A percentile compares a stretch with the other conserved stretches of the same genome.
Evolutionary conservation across 495 filamentous ascomycete genomes (phyloP).

Genomic region (Tuber umbilicatum): DNA sequence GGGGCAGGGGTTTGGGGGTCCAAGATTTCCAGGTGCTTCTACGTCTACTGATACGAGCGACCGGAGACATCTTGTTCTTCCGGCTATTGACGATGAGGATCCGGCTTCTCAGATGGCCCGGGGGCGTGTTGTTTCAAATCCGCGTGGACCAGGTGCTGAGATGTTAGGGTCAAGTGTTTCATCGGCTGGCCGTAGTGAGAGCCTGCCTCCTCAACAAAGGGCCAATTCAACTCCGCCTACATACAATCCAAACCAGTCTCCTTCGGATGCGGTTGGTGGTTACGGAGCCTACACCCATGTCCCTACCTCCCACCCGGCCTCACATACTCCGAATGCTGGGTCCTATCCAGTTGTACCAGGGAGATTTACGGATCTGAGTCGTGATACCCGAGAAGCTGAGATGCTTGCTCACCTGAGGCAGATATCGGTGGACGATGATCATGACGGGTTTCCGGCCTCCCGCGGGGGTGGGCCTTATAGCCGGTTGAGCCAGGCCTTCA

Average conservation of each 20-base stretch:
- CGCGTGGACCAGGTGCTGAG: slow-evolving; percentile 33
- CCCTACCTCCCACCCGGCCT: slow-evolving; percentile 30
- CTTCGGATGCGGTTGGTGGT: slow-evolving; percentile 26
- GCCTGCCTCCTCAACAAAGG: slow-evolving; percentile 39
- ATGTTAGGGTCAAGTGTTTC: slow-evolving; percentile 36
- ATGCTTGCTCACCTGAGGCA: slow-evolving; percentile 39
- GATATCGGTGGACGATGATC: slow-evolving; percentile 37
- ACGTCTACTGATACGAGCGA: slow-evolving; percentile 13
- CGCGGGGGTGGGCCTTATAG: neutral
- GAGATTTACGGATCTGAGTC: slow-evolving; percentile 42
- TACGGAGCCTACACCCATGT: slow-evolving; percentile 40
- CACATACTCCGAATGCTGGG: slow-evolving; percentile 26
- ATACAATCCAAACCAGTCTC: slow-evolving; percentile 37
- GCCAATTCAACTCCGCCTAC: slow-evolving; percentile 40
- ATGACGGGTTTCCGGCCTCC: slow-evolving; percentile 28
- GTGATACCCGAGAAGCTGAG: slow-evolving; percentile 44
- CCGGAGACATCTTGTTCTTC: slow-evolving; percentile 33
- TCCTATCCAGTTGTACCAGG: slow-evolving; percentile 31
- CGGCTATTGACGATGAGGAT: slow-evolving; percentile 36
- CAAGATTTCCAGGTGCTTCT: slow-evolving; percentile 11
- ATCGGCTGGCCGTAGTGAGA: slow-evolving; percentile 38
- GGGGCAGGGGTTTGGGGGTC: slow-evolving; percentile 31
- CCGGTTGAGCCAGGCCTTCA: slow-evolving; percentile 22
- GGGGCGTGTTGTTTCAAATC: slow-evolving; percentile 39
- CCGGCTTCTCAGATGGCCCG: slow-evolving; percentile 30